These are phyloP conservation scores for Chaetomidium leptoderma DNA, from an alignment of 495 filamentous ascomycete genomes.

Conservation along the genomic window DNA sequence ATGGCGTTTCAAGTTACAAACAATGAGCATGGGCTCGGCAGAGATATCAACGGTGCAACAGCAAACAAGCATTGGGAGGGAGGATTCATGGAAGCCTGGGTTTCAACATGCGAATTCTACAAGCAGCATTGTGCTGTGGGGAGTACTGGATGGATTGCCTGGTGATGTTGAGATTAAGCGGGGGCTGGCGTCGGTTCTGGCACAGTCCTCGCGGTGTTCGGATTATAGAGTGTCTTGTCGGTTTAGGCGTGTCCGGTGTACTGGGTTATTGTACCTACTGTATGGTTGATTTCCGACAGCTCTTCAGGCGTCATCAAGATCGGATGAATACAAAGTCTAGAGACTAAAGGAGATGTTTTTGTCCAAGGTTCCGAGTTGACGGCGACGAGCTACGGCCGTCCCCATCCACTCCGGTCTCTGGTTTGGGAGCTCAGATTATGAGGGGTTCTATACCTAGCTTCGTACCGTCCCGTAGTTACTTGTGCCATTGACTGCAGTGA, in stretches of 20 bases:
- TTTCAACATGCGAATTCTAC: neutral
- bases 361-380: too few relatives aligned
- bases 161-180: conserved; percentile 1
- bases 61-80: conserved; percentile 12
- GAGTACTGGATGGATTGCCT: neutral
- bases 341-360: too few relatives aligned
- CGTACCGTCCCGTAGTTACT: too few relatives aligned
- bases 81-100: neutral
- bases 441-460: too few relatives aligned
- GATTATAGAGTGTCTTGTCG: conserved; percentile 3
- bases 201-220: neutral
- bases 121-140: neutral
- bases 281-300: too few relatives aligned
- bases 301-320: neutral
- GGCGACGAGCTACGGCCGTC: too few relatives aligned
- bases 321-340: neutral
- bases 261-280: neutral
- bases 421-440: too few relatives aligned
- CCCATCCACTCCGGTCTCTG: too few relatives aligned
- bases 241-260: neutral
- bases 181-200: neutral
- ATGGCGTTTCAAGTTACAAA: conserved; percentile 25
- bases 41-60: neutral
- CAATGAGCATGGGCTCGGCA: conserved; percentile 12
- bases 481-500: too few relatives aligned